phyloP scores from a whole-genome alignment of 768 basidiomycete species.

The Mycena latifolia region DNA sequence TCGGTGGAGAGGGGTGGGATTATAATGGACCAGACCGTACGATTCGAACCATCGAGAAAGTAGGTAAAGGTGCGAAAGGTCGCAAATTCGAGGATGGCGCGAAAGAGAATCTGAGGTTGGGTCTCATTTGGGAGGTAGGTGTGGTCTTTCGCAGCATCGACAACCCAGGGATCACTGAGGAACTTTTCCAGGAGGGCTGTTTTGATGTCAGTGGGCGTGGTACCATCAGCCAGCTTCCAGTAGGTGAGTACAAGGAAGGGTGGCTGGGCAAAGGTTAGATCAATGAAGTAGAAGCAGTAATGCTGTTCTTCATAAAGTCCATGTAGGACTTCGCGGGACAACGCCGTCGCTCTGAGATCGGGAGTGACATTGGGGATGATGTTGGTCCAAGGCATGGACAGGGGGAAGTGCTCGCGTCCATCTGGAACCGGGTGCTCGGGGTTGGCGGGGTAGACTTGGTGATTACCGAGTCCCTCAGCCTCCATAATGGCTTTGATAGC shows the following conservation, averaged over 20 bases:
- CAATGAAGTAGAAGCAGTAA: conserved; percentile 2
- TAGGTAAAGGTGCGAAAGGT: not conserved
- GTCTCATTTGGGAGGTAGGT: conserved; percentile 2
- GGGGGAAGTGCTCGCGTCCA: not conserved
- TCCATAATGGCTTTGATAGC: no score
- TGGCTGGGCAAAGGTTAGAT: not conserved
- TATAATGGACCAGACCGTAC: not conserved
- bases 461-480: no score
- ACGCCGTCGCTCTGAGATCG: not conserved
- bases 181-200: not conserved
- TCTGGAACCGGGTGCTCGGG: no score
- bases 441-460: no score
- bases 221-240: not conserved
- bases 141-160: conserved; percentile 1
- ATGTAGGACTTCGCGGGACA: conserved; percentile 1
- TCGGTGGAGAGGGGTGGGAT: conserved; percentile 2
- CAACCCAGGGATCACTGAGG: not conserved
- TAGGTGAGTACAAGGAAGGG: conserved; percentile 1
- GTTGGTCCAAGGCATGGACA: conserved; percentile 1
- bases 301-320: not conserved
- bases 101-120: not conserved
- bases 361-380: conserved; percentile 4
- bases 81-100: not conserved
- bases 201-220: not conserved
- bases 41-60: not conserved